These are phyloP conservation scores for Phyllosticta capitalensis DNA, from an alignment of 2,329 filamentous ascomycete genomes.

Conservation along the genomic window DNA sequence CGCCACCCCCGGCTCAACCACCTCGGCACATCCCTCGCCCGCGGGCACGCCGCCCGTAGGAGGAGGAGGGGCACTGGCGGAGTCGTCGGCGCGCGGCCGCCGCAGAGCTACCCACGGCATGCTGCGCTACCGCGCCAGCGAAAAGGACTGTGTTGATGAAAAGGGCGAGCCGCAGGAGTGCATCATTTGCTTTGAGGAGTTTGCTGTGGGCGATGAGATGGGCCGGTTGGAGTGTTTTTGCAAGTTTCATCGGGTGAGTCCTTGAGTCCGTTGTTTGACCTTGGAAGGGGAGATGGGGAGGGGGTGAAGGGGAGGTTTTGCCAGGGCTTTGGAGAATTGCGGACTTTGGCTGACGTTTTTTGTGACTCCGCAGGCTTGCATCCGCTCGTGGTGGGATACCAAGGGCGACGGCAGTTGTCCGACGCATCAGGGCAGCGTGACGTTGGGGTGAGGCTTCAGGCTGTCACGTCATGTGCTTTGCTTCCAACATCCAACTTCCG, in stretches of 20 bases:
- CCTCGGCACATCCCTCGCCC: not conserved
- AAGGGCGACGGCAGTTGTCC: constrained; percentile 49
- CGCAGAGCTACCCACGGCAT: constrained; percentile 24
- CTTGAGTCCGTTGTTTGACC: too few species aligned
- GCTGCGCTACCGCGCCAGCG: constrained; percentile 47
- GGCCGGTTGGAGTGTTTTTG: constrained; percentile 54
- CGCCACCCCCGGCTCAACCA: not conserved
- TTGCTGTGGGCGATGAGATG: constrained; percentile 49
- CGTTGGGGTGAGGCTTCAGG: too few species aligned
- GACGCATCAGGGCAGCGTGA: constrained; percentile 41
- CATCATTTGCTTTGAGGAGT: constrained; percentile 57
- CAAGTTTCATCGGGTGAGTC: constrained; percentile 49
- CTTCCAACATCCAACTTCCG: too few species aligned
- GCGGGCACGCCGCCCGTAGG: not conserved
- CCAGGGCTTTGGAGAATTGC: too few species aligned
- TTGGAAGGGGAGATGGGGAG: too few species aligned
- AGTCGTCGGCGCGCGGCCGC: not conserved
- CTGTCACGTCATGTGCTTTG: too few species aligned
- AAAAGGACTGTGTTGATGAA: constrained; percentile 53
- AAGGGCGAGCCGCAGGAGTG: constrained; percentile 46
- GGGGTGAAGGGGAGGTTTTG: too few species aligned
- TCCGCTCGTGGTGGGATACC: constrained; percentile 50
- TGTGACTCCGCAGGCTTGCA: constrained; percentile 34
- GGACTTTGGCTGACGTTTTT: constrained; percentile 5
- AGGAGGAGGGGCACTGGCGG: not conserved